Evolutionary conservation across 75 land plant genomes (phyloP), one percentile per base, ranked within the genome.

Genomic region (Larix kaempferi): DNA sequence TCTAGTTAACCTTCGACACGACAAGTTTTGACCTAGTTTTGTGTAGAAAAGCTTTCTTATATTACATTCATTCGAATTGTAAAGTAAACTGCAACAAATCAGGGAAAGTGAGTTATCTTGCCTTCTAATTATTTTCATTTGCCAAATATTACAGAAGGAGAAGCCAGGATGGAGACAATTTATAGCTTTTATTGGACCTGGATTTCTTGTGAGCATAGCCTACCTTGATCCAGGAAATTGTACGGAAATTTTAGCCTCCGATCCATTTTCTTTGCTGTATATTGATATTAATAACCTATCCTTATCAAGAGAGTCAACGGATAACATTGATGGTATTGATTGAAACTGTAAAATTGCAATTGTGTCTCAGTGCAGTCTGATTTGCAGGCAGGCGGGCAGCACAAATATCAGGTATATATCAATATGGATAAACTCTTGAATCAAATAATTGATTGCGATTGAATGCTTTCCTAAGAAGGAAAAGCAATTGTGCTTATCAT

Each of bases 121-220:
- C 33, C 33, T 0, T 29, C 1, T 29, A 29, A 29, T 29, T 29
- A 29, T 29, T 29, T 29, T 29, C 33, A 29, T 29, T 29, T 29
- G 0, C 1, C 33, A 29, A 29, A 29, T 29, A 29, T 29, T 29
- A 0, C 33, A 29, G 33, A 1, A 29, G 33, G 33, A 29, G 1
- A 29, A 29, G 33, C 33, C 33, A 29, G 1, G 33, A 1, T 89
- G 91, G 90, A 90, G 86, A 73, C 94, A 92, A 82, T 80, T 92
- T 1, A 84, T 94, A 69, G 86, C 99, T 1, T 91, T 90, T 73
- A 58, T 92, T n/a, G n/a, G 99, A 35, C 98, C 97, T 21, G 99
- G 99, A 57, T 96, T 96, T 84, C 63, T 81, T 27, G 62, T 84
- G 44, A 65, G 80, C 69, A 84, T 82, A 19, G 86, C 86, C 15